Base-by-base conservation (phyloP, 2,329 filamentous ascomycete genomes). In the Ceratocystis destructans region DNA sequence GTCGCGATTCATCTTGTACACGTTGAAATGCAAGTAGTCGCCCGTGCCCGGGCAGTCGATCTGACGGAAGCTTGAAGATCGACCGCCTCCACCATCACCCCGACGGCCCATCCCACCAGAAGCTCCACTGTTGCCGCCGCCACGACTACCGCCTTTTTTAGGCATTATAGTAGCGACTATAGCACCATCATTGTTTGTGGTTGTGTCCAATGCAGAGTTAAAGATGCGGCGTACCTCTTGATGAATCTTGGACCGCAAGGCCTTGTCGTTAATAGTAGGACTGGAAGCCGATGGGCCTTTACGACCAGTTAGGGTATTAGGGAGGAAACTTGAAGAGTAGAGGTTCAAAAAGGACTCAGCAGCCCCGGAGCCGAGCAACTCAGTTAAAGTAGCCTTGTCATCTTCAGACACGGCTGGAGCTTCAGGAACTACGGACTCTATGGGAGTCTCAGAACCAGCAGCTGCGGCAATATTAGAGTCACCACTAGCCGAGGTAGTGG, bases 1-100 rank as follows among this genome's bases (percentile, higher is more conserved):
- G 73, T 96, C 92, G 73, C 93, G 92, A 77, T 96, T 96, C 77
- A 96, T 92, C 77, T 96, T 96, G 82, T 93, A 95, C 64, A 96
- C 80, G 0, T 89, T 93, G 74, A 96, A 96, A 74, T 96, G 91
- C 15, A 96, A 78, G 74, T 90, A 94, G 62, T 91, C 87, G 20
- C 88, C 90, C 81, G 74, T 68, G 67, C 71, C 70, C 69, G 69
- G 64, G 61, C 69, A 69, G 15, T 68, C 66, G 10, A 67, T 65
- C 53, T 62, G 28, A 15, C 53, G 62, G 22, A 44, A 50, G 55
- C 62, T 66, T 28, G 53, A 64, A 48, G 50, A 28, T 12, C 55
- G 59, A 17, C 65, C 55, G 46, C 62, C 45, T 57, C 53, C 48
- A 61, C 53, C 50, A 48, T 62, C 57, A 69, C 69, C 31, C 64